These are phyloP conservation scores for Rehmannia glutinosa DNA, from an alignment of 257 asterid genomes.

Conservation along the genomic window DNA sequence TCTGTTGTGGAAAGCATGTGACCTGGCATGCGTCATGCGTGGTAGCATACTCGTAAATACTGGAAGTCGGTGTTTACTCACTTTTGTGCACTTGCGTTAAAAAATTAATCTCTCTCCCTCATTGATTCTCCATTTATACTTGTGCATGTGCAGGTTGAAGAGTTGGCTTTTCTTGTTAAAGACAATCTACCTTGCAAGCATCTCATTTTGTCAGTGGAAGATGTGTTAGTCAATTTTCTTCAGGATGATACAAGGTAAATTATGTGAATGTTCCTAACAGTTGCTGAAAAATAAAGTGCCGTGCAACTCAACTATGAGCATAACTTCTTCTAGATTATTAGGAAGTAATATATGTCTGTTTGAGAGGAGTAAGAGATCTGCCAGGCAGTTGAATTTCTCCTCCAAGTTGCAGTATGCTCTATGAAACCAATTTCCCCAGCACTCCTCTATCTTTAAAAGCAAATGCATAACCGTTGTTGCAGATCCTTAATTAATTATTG, in stretches of 20 bases:
- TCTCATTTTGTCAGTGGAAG: slow-evolving; percentile 81
- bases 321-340: not conserved
- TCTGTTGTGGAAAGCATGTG: too few relatives aligned
- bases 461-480: not conserved
- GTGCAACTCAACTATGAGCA: not conserved
- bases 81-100: not conserved
- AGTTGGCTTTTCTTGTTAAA: slow-evolving; percentile 78
- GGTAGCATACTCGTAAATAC: too few relatives aligned
- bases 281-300: not conserved
- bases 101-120: not conserved
- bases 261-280: slow-evolving; percentile 18
- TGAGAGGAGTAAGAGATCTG: too few relatives aligned
- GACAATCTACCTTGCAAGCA: slow-evolving; percentile 85
- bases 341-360: too few relatives aligned
- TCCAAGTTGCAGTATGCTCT: too few relatives aligned
- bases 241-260: slow-evolving; percentile 63
- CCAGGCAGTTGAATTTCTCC: too few relatives aligned
- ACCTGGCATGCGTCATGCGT: too few relatives aligned
- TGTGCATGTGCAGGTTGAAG: slow-evolving; percentile 67
- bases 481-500: not conserved
- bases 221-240: slow-evolving; percentile 60
- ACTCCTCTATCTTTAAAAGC: not conserved
- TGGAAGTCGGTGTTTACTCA: too few relatives aligned
- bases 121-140: slow-evolving; percentile 4
- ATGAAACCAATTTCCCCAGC: too few relatives aligned